Evolutionary conservation across 768 basidiomycete genomes (phyloP).

Genomic region (Tulasnella sp.): DNA sequence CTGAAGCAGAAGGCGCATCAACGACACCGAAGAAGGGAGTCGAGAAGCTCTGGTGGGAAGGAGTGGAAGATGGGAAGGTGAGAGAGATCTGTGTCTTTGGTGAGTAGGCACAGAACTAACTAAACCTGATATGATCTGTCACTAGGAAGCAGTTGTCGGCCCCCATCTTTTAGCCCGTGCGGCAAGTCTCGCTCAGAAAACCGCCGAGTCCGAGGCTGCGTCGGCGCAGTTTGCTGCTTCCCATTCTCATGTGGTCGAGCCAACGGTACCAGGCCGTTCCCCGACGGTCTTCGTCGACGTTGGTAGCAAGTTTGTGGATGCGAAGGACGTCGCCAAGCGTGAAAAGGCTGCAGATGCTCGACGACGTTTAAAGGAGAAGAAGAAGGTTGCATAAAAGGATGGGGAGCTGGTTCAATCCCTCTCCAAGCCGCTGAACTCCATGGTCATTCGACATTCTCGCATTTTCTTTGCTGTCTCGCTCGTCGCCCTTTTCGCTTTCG

Average conservation of each 20-base stretch:
- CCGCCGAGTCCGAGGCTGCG: conserved; percentile 30
- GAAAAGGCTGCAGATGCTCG: conserved; percentile 41
- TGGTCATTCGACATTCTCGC: not conserved
- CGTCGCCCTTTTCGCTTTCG: not conserved
- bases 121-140: not conserved
- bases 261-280: not conserved
- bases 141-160: conserved; percentile 53
- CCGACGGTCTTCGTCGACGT: conserved; percentile 61
- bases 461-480: not conserved
- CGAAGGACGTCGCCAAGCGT: conserved; percentile 40
- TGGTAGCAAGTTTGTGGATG: conserved; percentile 55
- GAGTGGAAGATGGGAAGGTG: conserved; percentile 59
- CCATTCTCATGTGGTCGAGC: conserved; percentile 26
- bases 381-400: conserved; percentile 8
- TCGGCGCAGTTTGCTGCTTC: conserved; percentile 30
- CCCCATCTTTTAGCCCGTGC: conserved; percentile 40
- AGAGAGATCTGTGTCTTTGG: conserved; percentile 13
- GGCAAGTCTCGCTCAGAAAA: conserved; percentile 27
- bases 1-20: conserved; percentile 54
- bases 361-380: conserved; percentile 26
- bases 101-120: not conserved
- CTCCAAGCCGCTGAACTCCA: not conserved
- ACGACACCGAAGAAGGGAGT: conserved; percentile 28
- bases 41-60: conserved; percentile 62
- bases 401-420: not conserved